Conservation (phyloP, 192 early-diverging fungal species). For the Pilobolus umbonatus region DNA sequence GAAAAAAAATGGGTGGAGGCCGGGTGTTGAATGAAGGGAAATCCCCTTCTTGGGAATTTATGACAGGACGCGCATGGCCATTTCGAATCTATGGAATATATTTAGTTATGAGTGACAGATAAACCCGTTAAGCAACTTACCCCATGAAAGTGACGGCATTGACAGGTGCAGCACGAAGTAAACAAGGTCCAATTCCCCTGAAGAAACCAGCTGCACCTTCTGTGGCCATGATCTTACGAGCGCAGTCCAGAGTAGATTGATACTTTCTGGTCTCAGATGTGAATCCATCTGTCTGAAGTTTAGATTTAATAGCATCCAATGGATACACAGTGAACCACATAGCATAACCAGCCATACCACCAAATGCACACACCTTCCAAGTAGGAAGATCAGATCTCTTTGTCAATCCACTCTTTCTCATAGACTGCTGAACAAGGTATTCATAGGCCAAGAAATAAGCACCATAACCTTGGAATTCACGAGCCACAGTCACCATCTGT, state of each 20-base stretch:
- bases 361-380: constrained; percentile 74
- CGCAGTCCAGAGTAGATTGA: constrained; percentile 72
- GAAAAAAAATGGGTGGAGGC: background rate
- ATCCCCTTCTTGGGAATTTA: no score
- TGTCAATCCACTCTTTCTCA: constrained; percentile 51
- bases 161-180: constrained; percentile 89
- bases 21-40: no score
- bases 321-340: constrained; percentile 86
- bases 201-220: constrained; percentile 88
- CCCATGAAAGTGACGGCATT: constrained; percentile 94
- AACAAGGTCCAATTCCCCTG: constrained; percentile 76
- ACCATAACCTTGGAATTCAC: constrained; percentile 92
- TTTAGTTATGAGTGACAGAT: constrained; percentile 1
- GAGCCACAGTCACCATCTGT: constrained; percentile 75
- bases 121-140: constrained; percentile 17
- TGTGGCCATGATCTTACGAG: constrained; percentile 63
- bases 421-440: constrained; percentile 74
- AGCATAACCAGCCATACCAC: constrained; percentile 74
- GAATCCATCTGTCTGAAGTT: constrained; percentile 91
- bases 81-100: constrained; percentile 39
- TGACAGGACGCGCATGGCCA: constrained; percentile 52
- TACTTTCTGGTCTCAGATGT: constrained; percentile 60
- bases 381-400: constrained; percentile 68
- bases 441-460: constrained; percentile 95
- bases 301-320: constrained; percentile 91